Conservation (phyloP, 768 basidiomycete species). For the Tylopilus subfusipes region DNA sequence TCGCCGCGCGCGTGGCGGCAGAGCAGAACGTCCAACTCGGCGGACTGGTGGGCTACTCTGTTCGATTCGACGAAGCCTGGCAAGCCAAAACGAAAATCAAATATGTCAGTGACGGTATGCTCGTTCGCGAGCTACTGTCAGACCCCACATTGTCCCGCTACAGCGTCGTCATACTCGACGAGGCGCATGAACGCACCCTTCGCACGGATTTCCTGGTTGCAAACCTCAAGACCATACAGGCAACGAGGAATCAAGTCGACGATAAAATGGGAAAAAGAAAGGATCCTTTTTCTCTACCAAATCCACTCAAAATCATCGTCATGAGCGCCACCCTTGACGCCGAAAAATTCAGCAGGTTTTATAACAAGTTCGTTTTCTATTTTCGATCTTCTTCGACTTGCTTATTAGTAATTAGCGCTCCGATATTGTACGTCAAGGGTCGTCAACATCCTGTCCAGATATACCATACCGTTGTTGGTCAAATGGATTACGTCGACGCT, state of each 20-base stretch:
- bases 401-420: constrained; percentile 52
- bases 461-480: constrained; percentile 69
- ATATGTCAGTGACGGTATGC: constrained; percentile 97
- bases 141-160: constrained; percentile 77
- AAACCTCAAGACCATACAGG: constrained; percentile 79
- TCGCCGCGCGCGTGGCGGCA: constrained; percentile 85
- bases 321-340: constrained; percentile 99
- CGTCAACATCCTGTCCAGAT: constrained; percentile 89
- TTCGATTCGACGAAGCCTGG: constrained; percentile 88
- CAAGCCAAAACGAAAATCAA: constrained; percentile 80
- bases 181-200: constrained; percentile 94
- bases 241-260: constrained; percentile 48
- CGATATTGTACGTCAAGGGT: constrained; percentile 87
- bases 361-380: constrained; percentile 57
- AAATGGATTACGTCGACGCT: constrained; percentile 83
- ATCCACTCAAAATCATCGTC: constrained; percentile 85
- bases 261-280: constrained; percentile 48
- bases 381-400: not conserved
- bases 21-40: constrained; percentile 79
- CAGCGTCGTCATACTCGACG: constrained; percentile 88
- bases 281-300: constrained; percentile 34
- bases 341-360: constrained; percentile 89
- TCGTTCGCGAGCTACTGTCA: constrained; percentile 85
- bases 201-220: constrained; percentile 93
- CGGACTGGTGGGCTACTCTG: constrained; percentile 83